phyloP scores from a whole-genome alignment of 2,329 filamentous ascomycete species.

The Fusarium denticulatum region DNA sequence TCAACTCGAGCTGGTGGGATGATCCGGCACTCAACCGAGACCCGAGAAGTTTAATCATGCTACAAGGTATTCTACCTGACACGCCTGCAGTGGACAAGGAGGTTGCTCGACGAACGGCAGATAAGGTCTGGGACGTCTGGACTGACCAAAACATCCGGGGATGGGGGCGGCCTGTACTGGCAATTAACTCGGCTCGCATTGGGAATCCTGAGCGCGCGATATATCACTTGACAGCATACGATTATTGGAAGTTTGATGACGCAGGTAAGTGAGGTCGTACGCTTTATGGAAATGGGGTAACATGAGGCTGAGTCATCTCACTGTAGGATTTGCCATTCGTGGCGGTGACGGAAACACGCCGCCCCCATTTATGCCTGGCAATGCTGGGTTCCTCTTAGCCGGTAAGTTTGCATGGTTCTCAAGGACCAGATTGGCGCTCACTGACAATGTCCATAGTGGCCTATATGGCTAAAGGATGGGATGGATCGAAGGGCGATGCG shows the following conservation, averaged over 20 bases:
- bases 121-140: conserved; percentile 54
- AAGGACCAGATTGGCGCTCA: fast-evolving
- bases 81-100: conserved; percentile 50
- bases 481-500: conserved; percentile 38
- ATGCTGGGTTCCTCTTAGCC: conserved; percentile 50
- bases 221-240: conserved; percentile 53
- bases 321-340: conserved; percentile 42
- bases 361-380: conserved; percentile 51
- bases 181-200: conserved; percentile 56
- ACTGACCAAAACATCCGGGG: conserved; percentile 54
- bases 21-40: conserved; percentile 51
- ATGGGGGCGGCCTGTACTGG: conserved; percentile 59
- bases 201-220: conserved; percentile 55
- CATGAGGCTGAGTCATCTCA: neutral
- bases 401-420: neutral
- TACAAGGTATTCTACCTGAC: conserved; percentile 56
- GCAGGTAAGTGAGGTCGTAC: conserved; percentile 40
- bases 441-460: conserved; percentile 39
- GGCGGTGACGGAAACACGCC: conserved; percentile 44
- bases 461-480: conserved; percentile 48
- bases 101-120: conserved; percentile 49
- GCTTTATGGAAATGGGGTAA: fast-evolving
- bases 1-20: conserved; percentile 56
- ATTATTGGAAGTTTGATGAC: conserved; percentile 55
- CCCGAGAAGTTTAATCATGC: conserved; percentile 57